Base-by-base conservation (phyloP, 768 basidiomycete species). In the Aureoboletus auriporus region DNA sequence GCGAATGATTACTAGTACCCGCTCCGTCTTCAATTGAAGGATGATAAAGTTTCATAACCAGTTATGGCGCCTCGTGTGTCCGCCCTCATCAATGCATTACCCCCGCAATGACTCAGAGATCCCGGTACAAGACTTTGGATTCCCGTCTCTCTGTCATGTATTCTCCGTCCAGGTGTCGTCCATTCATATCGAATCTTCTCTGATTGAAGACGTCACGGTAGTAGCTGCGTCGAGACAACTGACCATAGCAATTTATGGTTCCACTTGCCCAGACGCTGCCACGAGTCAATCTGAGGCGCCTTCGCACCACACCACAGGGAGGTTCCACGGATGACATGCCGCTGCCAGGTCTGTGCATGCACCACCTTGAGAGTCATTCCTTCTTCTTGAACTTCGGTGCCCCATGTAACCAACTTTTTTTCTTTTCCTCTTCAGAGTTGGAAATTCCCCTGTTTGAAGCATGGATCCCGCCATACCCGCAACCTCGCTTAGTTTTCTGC, bases 401-500 rank as follows among this genome's bases (percentile, higher is more conserved):
- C 33, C 29, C 29, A 12, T 51, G 38, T 10, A 38, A 31, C 34
- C 44, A 17, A 44, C 49, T 28, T 42, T 51, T 44, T 50, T 38
- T 47, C 31, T 41, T 52, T 33, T 42, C 41, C 34, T 37, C 28
- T 6, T 42, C 44, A 35, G 39, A 27, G 54, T 49, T 55, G 62
- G 51, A 57, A 55, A 50, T 54, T 30, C 40, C 45, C 36, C 47
- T 39, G 35, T 33, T 48, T 43, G 55, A 55, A 48, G 51, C 61
- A 54, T 60, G 58, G 47, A 54, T 28, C 38, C 46, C 51, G 40
- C 44, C 57, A 52, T 34, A 54, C 51, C 43, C 50, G 30, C 57
- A 53, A 47, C 52, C 57, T 63, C 62, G 63, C 62, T 60, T 65
- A 63, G 47, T 39, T 23, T 43, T 51, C 54, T 52, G 60, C 57